Base-by-base conservation (phyloP, 805 yeast genomes). In the Saccharomycopsis guyanensis region DNA sequence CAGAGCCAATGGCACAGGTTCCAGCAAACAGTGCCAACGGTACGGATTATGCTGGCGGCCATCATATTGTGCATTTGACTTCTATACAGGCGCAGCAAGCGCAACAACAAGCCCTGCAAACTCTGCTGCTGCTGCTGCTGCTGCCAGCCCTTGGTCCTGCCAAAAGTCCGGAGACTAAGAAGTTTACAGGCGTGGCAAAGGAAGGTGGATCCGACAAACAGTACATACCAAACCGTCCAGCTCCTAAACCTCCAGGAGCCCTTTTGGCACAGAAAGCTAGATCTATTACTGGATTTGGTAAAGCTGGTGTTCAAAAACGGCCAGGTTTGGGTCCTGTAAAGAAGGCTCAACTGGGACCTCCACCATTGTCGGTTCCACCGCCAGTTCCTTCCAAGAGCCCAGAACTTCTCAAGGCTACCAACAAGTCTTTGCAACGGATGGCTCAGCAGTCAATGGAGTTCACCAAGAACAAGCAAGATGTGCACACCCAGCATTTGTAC, bases 191-290 rank as follows among this genome's bases (percentile, higher is more conserved):
- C n/a, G n/a, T n/a, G n/a, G 20, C 15, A 31, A 16, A 32, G n/a
- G 35, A 25, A 24, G 27, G n/a, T 13, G 37, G 38, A 32, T 35
- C 46, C 27, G 75, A 65, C 45, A 57, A 54, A 23, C 78, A 71
- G 55, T 79, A 72, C 52, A 78, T 79, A 43, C 86, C 85, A 3
- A 72, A 77, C 44, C 67, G 86, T 51, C 85, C 86, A 0, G 83
- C 86, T 0, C 86, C 86, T 27, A 75, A 72, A 55, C 84, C 85
- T 8, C 75, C 74, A 3, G 59, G 55, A 31, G 42, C 43, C 3
- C 35, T 49, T 16, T 24, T 35, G 10, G 18, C n/a, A 10, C 36
- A 23, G 12, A 18, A n/a, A 12, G 40, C 23, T 8, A 19, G 6
- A 7, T 18, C 40, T 8, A 18, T 13, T 4, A 18, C 35, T 13